phyloP scores from a whole-genome alignment of 2,329 filamentous ascomycete species.

The Nigrograna mackinnonii region DNA sequence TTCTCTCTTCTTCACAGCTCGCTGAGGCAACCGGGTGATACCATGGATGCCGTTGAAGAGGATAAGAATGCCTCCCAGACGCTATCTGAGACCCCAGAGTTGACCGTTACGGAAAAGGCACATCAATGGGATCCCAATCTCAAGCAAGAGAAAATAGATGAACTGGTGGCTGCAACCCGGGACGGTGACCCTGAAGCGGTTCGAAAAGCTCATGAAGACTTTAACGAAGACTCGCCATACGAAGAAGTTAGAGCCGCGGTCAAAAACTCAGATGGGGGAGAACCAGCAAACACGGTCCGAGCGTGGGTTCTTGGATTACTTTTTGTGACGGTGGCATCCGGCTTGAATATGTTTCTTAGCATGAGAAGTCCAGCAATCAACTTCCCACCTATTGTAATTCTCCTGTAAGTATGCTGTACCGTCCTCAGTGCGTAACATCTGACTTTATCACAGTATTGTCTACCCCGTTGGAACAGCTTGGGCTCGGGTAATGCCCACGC shows the following conservation, averaged over 20 bases:
- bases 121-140: conserved; percentile 28
- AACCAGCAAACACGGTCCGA: conserved; percentile 32
- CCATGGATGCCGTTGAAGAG: no score
- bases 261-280: conserved; percentile 11
- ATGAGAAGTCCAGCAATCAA: conserved; percentile 1
- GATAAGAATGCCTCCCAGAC: neutral
- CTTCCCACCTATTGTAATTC: neutral
- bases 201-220: conserved; percentile 14
- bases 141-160: conserved; percentile 21
- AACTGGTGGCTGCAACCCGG: conserved; percentile 16
- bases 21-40: no score
- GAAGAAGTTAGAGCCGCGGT: conserved; percentile 14
- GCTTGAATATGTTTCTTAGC: neutral
- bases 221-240: conserved; percentile 16
- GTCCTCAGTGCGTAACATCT: neutral
- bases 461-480: conserved; percentile 50
- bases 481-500: conserved; percentile 60
- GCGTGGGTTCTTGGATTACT: conserved; percentile 33
- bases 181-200: conserved; percentile 19
- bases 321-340: conserved; percentile 13
- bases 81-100: neutral
- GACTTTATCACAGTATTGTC: neutral
- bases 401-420: neutral
- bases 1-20: no score
- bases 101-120: conserved; percentile 12